Conservation (phyloP, 2,329 filamentous ascomycete genomes). For the Bisporella sp. region DNA sequence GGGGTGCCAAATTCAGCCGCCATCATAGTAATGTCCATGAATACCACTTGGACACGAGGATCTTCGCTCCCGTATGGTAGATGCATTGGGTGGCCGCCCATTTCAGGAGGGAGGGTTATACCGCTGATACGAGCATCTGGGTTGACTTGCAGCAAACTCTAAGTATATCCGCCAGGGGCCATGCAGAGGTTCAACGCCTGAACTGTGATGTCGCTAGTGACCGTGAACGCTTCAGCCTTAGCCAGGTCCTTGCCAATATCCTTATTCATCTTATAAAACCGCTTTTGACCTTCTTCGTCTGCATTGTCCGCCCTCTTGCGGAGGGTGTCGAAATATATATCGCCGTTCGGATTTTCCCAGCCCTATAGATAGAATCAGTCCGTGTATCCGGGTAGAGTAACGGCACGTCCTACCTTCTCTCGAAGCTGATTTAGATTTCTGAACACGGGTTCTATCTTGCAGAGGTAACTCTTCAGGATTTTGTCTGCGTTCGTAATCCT, state of each 20-base stretch:
- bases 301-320: slow-evolving; percentile 29
- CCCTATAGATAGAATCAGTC: slow-evolving; percentile 27
- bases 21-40: slow-evolving; percentile 16
- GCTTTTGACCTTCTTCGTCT: slow-evolving; percentile 6
- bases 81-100: slow-evolving; percentile 13
- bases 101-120: slow-evolving; percentile 11
- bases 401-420: no score
- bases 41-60: slow-evolving; percentile 5
- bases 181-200: slow-evolving; percentile 16
- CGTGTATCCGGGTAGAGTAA: no score
- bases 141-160: slow-evolving; percentile 14
- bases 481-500: no score
- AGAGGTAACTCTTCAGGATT: no score
- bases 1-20: slow-evolving; percentile 9
- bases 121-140: slow-evolving; percentile 10
- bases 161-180: slow-evolving; percentile 18
- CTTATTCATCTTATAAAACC: slow-evolving; percentile 36
- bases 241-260: slow-evolving; percentile 33
- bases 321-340: slow-evolving; percentile 35
- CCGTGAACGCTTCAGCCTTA: slow-evolving; percentile 4
- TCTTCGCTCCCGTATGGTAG: not conserved
- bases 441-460: no score
- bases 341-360: slow-evolving; percentile 36
- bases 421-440: no score
- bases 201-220: not conserved